Evolutionary conservation across 148 eudicot genomes (phyloP).

Genomic region (Chenopodium quinoa): DNA sequence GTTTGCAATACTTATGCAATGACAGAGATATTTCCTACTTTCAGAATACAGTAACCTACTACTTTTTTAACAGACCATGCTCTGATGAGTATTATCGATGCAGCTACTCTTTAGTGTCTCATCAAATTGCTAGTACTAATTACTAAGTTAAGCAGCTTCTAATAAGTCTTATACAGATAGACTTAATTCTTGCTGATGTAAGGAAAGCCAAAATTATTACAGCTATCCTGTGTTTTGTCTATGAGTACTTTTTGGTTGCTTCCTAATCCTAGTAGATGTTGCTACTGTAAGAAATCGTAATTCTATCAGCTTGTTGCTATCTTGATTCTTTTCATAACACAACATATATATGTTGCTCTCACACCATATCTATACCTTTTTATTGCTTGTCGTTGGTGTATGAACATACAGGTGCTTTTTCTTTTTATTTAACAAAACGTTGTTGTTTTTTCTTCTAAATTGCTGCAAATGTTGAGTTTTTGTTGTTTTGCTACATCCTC

Average conservation of each 20-base stretch:
- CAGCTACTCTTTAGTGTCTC: background rate
- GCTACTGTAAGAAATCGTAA: background rate
- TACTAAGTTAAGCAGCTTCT: background rate
- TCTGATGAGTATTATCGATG: background rate
- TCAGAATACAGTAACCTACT: no score
- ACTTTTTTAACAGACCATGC: background rate
- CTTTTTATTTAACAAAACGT: no score
- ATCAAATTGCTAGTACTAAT: background rate
- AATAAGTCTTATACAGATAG: background rate
- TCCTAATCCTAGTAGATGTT: background rate
- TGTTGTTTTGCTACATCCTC: no score
- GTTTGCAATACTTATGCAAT: no score
- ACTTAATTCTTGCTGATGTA: background rate
- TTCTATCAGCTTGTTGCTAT: background rate
- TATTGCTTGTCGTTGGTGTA: slow-evolving; percentile 1
- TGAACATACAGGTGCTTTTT: slow-evolving; percentile 33
- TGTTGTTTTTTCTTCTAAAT: no score
- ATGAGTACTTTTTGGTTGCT: background rate
- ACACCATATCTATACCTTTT: background rate
- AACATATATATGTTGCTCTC: background rate
- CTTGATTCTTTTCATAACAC: background rate
- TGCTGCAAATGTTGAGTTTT: no score
- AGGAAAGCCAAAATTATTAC: background rate
- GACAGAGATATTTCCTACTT: no score
- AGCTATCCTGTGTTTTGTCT: background rate